Conservation (phyloP, 805 yeast species). For the Hanseniaspora taiwanica region DNA sequence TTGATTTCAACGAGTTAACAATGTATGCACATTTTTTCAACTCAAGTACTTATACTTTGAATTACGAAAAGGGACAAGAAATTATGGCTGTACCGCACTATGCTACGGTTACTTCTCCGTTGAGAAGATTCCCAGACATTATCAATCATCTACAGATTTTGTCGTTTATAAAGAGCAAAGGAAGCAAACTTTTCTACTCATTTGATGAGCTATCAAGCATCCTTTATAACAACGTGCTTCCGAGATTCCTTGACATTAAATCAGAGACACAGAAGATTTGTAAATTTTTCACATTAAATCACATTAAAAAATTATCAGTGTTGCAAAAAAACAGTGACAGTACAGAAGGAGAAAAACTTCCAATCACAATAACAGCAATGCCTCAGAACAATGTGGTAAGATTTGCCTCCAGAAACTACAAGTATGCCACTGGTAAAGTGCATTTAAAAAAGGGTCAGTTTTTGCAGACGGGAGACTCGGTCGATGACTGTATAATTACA, state of each 20-base stretch:
- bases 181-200: conserved; percentile 20
- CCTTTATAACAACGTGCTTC: conserved; percentile 27
- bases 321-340: too few species aligned
- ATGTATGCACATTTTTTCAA: conserved; percentile 27
- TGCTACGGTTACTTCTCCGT: conserved; percentile 76
- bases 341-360: conserved; percentile 8
- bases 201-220: conserved; percentile 19
- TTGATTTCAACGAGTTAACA: conserved; percentile 31
- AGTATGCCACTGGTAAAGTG: conserved; percentile 21
- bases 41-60: conserved; percentile 37
- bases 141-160: conserved; percentile 59
- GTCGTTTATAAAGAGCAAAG: conserved; percentile 31
- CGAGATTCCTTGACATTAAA: conserved; percentile 29
- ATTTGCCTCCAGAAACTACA: conserved; percentile 20
- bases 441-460: conserved; percentile 14
- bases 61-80: conserved; percentile 34
- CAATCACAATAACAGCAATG: conserved; percentile 30
- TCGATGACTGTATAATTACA: conserved; percentile 27
- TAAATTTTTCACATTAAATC: conserved; percentile 26
- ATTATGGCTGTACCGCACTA: conserved; percentile 53
- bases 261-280: conserved; percentile 18
- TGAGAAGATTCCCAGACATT: conserved; percentile 71
- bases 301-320: conserved; percentile 15
- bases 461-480: conserved; percentile 32
- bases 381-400: conserved; percentile 27